Base-by-base conservation (phyloP, 2,329 filamentous ascomycete species). In the Hymenoscyphus repandus region DNA sequence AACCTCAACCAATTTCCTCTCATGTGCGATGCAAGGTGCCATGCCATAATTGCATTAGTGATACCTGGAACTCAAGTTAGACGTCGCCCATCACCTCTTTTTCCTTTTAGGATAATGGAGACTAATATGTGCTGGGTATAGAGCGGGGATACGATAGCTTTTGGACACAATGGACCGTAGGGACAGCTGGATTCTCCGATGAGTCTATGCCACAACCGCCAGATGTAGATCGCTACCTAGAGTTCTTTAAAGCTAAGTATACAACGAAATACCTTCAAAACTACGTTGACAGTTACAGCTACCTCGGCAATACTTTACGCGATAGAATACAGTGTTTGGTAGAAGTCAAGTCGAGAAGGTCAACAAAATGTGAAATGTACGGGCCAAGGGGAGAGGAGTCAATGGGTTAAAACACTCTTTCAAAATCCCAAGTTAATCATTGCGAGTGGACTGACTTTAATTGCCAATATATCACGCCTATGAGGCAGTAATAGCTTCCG, bases 181-280 rank as follows among this genome's bases (percentile, higher is more conserved):
- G 63, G 15, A 63, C 61, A 49, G 54, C 64, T 31, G 64, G 64
- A 43, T 68, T 63, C 49, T 64, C 64, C 12, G 62, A 66, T 52
- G 57, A 60, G 49, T 57, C 59, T 9, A 63, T 68, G 57, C 47
- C 57, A 15, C 47, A 45, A 12, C 61, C 63, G 6, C 59, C 63
- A 12, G 52, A 60, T 44, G 53, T 58, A 15, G 58, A 62, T 17
- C 57, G 51, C 22, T 61, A 60, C 49, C 39, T 57, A 22, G 56
- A 63, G 37, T 55, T 60, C 32, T 64, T 66, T 37, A 52, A 56
- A n/a, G 64, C 62, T 18, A 58, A 55, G 45, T 58, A 65, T 45
- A 63, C 60, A 6, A 57, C 59, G 5, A 53, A 58, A 7, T 65
- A 66, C 52, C 56, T 66, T 47, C 54, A 63, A 53, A 52, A 58